phyloP scores from a whole-genome alignment of 78 protist species.

The Dictyostelium capitatum region DNA sequence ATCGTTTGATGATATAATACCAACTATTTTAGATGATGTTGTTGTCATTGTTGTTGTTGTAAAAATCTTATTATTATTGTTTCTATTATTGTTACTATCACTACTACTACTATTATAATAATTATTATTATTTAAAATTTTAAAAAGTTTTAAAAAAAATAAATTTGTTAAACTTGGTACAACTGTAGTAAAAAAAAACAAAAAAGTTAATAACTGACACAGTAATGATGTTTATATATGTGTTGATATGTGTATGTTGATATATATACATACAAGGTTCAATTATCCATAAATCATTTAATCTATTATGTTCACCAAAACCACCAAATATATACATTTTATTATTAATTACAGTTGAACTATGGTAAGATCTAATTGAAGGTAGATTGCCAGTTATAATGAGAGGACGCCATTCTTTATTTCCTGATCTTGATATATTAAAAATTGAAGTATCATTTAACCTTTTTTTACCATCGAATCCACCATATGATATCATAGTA shows the following conservation, averaged over 20 bases:
- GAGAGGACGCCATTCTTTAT: neutral
- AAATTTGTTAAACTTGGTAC: too few species aligned
- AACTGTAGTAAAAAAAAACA: too few species aligned
- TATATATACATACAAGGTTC: neutral
- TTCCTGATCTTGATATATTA: neutral
- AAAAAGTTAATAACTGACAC: too few species aligned
- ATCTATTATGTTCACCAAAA: neutral
- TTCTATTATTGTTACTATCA: too few species aligned
- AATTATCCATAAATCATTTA: constrained; percentile 16
- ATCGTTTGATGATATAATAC: neutral
- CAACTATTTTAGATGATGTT: neutral
- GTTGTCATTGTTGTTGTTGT: neutral
- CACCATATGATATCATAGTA: constrained; percentile 3
- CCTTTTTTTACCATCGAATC: constrained; percentile 2
- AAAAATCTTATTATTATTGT: too few species aligned
- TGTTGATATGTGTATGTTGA: too few species aligned
- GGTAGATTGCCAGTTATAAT: neutral
- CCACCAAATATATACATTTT: constrained; percentile 47
- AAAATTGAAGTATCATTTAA: constrained; percentile 17
- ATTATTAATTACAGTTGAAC: neutral
- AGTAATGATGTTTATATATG: too few species aligned
- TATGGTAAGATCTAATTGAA: constrained; percentile 16
- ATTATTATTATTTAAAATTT: too few species aligned
- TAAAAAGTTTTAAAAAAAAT: too few species aligned
- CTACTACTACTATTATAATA: too few species aligned